Evolutionary conservation across 768 basidiomycete genomes (phyloP).

Genomic region (Tricholoma hemisulphureum): DNA sequence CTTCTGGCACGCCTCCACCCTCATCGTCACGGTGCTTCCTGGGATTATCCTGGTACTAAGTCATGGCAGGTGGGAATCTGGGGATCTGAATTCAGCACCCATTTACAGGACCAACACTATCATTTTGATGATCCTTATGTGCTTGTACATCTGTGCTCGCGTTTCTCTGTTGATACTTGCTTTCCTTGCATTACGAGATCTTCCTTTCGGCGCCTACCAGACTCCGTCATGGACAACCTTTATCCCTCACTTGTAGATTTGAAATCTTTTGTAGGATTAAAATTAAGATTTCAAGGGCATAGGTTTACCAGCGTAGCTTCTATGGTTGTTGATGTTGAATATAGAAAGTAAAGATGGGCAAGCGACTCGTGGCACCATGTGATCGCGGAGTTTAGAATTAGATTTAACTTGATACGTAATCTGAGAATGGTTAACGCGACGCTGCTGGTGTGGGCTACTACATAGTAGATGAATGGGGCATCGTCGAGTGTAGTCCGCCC

Average conservation of each 20-base stretch:
- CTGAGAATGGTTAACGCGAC: too few relatives aligned
- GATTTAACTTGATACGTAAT: too few relatives aligned
- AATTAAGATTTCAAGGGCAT: too few relatives aligned
- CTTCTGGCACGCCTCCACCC: not conserved
- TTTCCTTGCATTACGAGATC: not conserved
- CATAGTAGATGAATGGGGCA: too few relatives aligned
- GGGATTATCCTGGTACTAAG: not conserved
- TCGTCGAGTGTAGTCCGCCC: too few relatives aligned
- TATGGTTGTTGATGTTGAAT: too few relatives aligned
- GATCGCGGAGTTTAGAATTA: too few relatives aligned
- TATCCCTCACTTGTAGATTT: not conserved
- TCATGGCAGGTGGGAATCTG: not conserved
- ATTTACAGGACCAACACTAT: not conserved
- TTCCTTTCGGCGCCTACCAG: not conserved
- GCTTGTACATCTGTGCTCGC: not conserved
- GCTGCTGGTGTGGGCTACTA: too few relatives aligned
- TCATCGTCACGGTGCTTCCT: not conserved
- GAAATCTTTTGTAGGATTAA: too few relatives aligned
- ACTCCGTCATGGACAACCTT: not conserved
- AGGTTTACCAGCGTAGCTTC: too few relatives aligned
- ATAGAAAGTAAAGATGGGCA: too few relatives aligned
- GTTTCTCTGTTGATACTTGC: not conserved
- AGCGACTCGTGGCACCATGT: too few relatives aligned
- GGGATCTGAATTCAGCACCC: not conserved
- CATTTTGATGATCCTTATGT: not conserved